Evolutionary conservation across 805 yeast genomes (phyloP), one percentile per base, ranked within the genome.

Genomic region (Candida krabiensis): DNA sequence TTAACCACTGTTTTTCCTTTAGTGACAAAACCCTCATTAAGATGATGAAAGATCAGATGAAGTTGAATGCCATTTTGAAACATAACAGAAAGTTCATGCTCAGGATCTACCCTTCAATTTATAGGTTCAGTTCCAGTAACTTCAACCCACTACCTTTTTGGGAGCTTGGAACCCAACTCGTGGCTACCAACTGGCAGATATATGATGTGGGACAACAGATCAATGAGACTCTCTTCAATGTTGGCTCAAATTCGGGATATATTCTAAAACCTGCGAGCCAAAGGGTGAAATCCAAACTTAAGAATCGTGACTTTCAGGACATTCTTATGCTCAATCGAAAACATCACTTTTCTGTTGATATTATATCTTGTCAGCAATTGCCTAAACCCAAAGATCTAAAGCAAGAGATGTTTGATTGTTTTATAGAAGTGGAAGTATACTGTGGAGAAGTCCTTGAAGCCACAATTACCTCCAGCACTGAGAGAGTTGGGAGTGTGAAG

Each of bases 141-240:
- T 90, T 87, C 55, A 75, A 74, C 30, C 98, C 99, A 0, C 61
- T 86, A 2, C 60, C 61, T 1, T 88, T 78, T 54, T 93, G 99
- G 99, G 70, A 71, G 34, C 67, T 74, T 32, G 99, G 99, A 1
- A 83, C 75, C 9, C 99, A 93, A 56, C 78, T 93, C 88, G 98
- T 86, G 4, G 98, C 99, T 0, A 82, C 96, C 0, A 93, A 91
- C 56, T 91, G 97, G 97, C 99, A 91, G 61, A 83, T 93, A 0
- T 83, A 78, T 56, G 99, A 93, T 55, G 41, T 79, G 13, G 96
- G 97, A 0, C 91, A 90, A 56, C 96, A 89, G 55, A 53, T 93
- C 9, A 90, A 89, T 58, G 85, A 85, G 45, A 86, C 96, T 3
- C 65, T 89, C 74, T 88, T 91, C 60, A 77, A 77, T 35, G 60